Base-by-base conservation (phyloP, 805 yeast genomes). In the Diddensiella santjacobensis region DNA sequence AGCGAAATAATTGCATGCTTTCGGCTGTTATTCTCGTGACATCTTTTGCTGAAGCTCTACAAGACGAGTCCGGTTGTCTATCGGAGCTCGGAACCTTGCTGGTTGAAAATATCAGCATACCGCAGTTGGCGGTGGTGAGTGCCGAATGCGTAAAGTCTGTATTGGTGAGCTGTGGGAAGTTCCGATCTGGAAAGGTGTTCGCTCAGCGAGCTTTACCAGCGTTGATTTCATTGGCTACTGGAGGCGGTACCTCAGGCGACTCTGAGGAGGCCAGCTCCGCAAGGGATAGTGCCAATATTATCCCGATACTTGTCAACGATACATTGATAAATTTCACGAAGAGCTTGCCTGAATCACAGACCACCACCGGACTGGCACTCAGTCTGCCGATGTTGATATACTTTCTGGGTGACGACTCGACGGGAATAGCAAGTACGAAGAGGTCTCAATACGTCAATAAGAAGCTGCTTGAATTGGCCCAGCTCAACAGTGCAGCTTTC, bases 131-230 rank as follows among this genome's bases (percentile, higher is more conserved):
- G 5, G 62, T 70, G 0, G 66, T 78, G 6, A 70, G 78, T 0
- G 69, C 81, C 10, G 89, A 83, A 53, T 82, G 93, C 13, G 69
- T 84, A 44, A 82, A 75, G 56, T 71, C 82, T 0, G 66, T 87
- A 38, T 69, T 84, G 36, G 59, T 66, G 5, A 70, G 69, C 36
- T 59, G 69, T 31, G 48, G 55, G 19, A 55, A 58, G 47, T 67
- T 30, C 2, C 53, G 57, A 3, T 62, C 71, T 3, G 67, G 74
- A 4, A 64, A 68, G 3, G 47, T 56, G 3, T 61, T 77, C 1
- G 66, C 81, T 33, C 71, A 72, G 47, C 65, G 65, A 13, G 59
- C 79, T 23, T 63, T 84, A 2, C 76, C 80, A 5, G 66, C 66
- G 30, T 57, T 80, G 13, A 65, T 80, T 0, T 51, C 67, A 0